Conservation (phyloP, 805 yeast genomes). For the Naumovozyma baii region DNA sequence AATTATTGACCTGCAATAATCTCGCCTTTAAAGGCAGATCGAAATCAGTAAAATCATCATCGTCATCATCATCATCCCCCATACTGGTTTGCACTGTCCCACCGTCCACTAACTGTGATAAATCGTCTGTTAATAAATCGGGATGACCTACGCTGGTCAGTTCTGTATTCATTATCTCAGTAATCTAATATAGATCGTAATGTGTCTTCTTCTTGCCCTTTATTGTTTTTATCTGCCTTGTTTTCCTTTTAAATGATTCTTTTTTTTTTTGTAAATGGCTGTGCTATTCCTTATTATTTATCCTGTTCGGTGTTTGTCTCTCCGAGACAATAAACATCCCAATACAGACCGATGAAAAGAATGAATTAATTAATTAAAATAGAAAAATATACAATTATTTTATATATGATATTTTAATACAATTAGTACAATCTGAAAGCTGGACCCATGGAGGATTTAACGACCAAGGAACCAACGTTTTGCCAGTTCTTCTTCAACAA, state of each 20-base stretch:
- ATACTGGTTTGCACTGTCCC: too few species aligned
- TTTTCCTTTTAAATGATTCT: too few species aligned
- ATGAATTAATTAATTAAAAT: background rate
- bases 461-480: conserved; percentile 98
- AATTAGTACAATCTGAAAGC: conserved; percentile 77
- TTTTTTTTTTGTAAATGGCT: too few species aligned
- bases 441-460: conserved; percentile 99
- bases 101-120: conserved; percentile 10
- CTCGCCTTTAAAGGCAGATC: conserved; percentile 22
- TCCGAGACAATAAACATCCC: background rate
- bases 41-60: conserved; percentile 9
- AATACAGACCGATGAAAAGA: background rate
- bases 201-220: too few species aligned
- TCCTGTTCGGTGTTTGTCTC: background rate
- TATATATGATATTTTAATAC: background rate
- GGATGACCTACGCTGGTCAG: background rate
- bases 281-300: too few species aligned
- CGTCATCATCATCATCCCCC: conserved; percentile 5
- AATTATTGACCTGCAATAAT: conserved; percentile 12
- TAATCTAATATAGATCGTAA: background rate
- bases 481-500: conserved; percentile 99
- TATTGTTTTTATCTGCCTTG: too few species aligned
- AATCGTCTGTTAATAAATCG: conserved; percentile 4
- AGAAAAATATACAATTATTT: background rate
- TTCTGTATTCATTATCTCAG: background rate